phyloP scores from a whole-genome alignment of 1,284 basidiomycete genomes.

The Trametes pubescens region DNA sequence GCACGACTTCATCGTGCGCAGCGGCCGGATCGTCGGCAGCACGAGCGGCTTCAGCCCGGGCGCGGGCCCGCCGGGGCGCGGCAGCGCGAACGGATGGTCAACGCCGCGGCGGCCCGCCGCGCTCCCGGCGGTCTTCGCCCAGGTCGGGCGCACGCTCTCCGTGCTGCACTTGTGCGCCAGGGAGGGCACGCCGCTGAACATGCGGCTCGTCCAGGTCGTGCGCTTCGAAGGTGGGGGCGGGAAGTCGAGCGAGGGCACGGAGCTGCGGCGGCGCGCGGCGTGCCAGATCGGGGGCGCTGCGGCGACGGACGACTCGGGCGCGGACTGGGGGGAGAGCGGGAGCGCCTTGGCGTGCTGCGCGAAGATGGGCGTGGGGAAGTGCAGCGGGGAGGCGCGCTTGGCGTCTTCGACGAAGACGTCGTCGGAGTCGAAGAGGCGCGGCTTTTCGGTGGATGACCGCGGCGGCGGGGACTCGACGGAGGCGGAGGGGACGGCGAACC shows the following conservation, averaged over 20 bases:
- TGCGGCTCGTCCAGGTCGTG: constrained; percentile 34
- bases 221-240: constrained; percentile 13
- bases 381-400: constrained; percentile 29
- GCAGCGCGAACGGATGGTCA: constrained; percentile 50
- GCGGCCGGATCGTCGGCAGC: constrained; percentile 26
- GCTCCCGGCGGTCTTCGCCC: constrained; percentile 51
- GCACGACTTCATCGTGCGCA: constrained; percentile 33
- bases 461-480: constrained; percentile 3
- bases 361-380: constrained; percentile 30
- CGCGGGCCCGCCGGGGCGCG: constrained; percentile 29
- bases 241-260: constrained; percentile 16
- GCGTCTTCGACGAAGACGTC: constrained; percentile 19
- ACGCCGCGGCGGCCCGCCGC: constrained; percentile 57
- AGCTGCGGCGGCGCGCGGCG: constrained; percentile 29
- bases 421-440: constrained; percentile 8
- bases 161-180: constrained; percentile 31
- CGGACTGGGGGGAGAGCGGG: constrained; percentile 18
- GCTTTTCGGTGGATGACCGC: background rate
- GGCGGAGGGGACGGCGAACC: constrained; percentile 52
- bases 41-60: constrained; percentile 27
- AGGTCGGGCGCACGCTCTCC: constrained; percentile 48
- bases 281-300: constrained; percentile 32
- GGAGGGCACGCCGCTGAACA: constrained; percentile 23
- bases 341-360: constrained; percentile 25
- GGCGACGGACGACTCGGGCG: constrained; percentile 18